phyloP scores from a whole-genome alignment of 2,329 filamentous ascomycete genomes.

The Diplodia sapinea region DNA sequence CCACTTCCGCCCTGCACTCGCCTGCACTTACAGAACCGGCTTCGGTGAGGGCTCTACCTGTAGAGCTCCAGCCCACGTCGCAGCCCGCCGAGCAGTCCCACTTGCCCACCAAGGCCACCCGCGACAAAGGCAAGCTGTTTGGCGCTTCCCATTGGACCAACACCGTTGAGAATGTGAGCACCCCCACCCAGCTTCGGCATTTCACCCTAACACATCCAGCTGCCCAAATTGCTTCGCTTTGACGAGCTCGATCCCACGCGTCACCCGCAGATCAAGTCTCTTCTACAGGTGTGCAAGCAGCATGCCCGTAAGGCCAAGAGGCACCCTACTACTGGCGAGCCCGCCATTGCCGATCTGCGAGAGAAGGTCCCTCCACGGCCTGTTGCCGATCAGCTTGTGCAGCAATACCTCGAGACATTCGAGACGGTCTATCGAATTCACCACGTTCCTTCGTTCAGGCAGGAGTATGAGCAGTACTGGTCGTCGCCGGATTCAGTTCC shows the following conservation, averaged over 20 bases:
- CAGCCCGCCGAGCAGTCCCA: not conserved
- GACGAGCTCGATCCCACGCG: not conserved
- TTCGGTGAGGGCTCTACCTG: not conserved
- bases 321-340: constrained; percentile 36
- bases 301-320: constrained; percentile 34
- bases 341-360: constrained; percentile 31
- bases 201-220: constrained; percentile 10
- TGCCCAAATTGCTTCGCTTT: constrained; percentile 32
- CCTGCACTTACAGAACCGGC: not conserved
- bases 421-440: constrained; percentile 39
- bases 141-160: constrained; percentile 65
- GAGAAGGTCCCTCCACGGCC: constrained; percentile 20
- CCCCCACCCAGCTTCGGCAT: not conserved
- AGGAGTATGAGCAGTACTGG: constrained; percentile 38
- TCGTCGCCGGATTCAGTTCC: constrained; percentile 32
- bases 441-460: constrained; percentile 38
- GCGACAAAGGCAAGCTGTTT: constrained; percentile 51
- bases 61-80: not conserved
- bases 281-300: constrained; percentile 25
- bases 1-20: not conserved
- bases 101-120: not conserved
- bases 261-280: not conserved
- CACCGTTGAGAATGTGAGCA: constrained; percentile 53
- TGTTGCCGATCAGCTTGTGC: constrained; percentile 35
- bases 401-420: constrained; percentile 36